phyloP scores from a whole-genome alignment of 1,284 basidiomycete genomes.

The Ceratobasidium papillatum region DNA sequence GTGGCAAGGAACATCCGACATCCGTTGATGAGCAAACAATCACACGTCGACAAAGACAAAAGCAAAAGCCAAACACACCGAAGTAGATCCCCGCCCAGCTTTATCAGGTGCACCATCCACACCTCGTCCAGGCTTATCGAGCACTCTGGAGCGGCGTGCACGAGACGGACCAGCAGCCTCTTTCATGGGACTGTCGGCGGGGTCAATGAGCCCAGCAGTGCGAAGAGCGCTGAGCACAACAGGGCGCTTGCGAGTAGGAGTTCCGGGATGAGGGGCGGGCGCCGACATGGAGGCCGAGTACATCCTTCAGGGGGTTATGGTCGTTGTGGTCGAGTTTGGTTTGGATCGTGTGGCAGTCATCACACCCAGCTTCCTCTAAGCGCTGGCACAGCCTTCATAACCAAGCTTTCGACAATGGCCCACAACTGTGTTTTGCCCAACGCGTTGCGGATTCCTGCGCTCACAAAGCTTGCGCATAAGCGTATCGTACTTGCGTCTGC shows the following conservation, averaged over 20 bases:
- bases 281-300: constrained; percentile 38
- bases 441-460: constrained; percentile 74
- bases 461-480: constrained; percentile 73
- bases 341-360: background rate
- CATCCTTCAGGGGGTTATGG: background rate
- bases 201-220: constrained; percentile 38
- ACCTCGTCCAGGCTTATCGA: constrained; percentile 25
- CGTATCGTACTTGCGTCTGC: constrained; percentile 85
- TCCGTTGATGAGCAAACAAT: background rate
- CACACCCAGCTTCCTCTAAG: background rate
- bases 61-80: constrained; percentile 20
- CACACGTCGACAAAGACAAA: background rate
- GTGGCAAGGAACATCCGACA: background rate
- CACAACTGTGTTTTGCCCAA: constrained; percentile 67
- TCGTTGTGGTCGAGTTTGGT: constrained; percentile 15
- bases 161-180: constrained; percentile 1
- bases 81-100: background rate
- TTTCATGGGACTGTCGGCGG: constrained; percentile 38
- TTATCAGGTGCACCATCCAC: constrained; percentile 22
- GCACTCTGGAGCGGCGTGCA: constrained; percentile 1
- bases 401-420: background rate
- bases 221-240: constrained; percentile 33
- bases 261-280: constrained; percentile 23
- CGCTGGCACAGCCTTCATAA: constrained; percentile 5
- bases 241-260: constrained; percentile 24